phyloP scores from a whole-genome alignment of 495 filamentous ascomycete genomes.

The Parathielavia appendiculata region DNA sequence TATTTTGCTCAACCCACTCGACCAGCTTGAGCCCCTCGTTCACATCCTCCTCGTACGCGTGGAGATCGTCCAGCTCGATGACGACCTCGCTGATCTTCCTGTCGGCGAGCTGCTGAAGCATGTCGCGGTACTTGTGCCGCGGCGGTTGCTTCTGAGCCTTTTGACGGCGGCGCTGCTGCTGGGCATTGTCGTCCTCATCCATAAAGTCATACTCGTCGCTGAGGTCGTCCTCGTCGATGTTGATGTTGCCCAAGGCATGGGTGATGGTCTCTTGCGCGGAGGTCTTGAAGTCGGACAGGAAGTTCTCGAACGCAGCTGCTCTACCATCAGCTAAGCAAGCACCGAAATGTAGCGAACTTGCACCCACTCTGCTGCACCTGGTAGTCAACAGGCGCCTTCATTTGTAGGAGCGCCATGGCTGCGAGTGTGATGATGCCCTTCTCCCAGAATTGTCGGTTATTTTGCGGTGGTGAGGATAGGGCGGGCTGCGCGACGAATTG shows the following conservation, averaged over 20 bases:
- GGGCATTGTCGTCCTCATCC: slow-evolving; percentile 70
- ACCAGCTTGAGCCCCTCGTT: slow-evolving; percentile 72
- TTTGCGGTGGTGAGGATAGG: background rate
- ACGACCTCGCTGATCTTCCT: slow-evolving; percentile 65
- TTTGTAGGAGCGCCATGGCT: slow-evolving; percentile 75
- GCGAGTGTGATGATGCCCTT: slow-evolving; percentile 11
- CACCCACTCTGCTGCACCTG: slow-evolving; percentile 68
- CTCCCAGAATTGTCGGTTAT: background rate
- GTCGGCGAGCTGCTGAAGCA: slow-evolving; percentile 84
- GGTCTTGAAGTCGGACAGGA: slow-evolving; percentile 83
- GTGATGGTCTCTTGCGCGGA: slow-evolving; percentile 67
- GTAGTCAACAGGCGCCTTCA: slow-evolving; percentile 75
- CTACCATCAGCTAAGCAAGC: slow-evolving; percentile 6
- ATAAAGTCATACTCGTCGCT: slow-evolving; percentile 95
- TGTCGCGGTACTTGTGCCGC: slow-evolving; percentile 83
- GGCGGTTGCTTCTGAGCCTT: slow-evolving; percentile 46
- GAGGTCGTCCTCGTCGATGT: slow-evolving; percentile 80
- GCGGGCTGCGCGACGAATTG: slow-evolving; percentile 4
- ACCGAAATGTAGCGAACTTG: background rate
- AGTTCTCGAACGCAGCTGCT: slow-evolving; percentile 77
- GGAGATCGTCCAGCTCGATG: slow-evolving; percentile 86
- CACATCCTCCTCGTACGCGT: slow-evolving; percentile 65
- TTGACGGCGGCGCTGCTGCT: slow-evolving; percentile 42
- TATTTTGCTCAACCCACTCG: slow-evolving; percentile 79
- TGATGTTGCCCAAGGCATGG: slow-evolving; percentile 73